A percentile compares a stretch with the other conserved stretches of the same genome.
Conservation (phyloP, 805 yeast species). For the Middelhovenomyces tepae region DNA sequence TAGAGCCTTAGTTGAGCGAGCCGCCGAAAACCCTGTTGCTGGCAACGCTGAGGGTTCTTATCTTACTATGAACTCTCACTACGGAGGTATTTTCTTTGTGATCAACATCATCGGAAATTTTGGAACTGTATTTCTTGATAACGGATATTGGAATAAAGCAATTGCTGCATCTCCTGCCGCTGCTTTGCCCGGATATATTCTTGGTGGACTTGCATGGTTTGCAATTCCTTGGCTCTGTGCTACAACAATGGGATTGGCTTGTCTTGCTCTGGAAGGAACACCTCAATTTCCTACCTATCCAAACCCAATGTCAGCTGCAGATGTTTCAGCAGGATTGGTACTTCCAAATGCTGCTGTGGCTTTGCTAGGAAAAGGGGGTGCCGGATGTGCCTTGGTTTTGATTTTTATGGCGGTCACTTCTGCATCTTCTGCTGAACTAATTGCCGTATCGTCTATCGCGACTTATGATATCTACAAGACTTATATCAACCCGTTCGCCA, state of each 20-base stretch:
- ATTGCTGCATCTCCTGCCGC: slow-evolving; percentile 78
- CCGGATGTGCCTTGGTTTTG: slow-evolving; percentile 68
- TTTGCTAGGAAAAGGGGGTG: slow-evolving; percentile 80
- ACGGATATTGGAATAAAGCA: slow-evolving; percentile 85
- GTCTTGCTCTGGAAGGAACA: slow-evolving; percentile 58
- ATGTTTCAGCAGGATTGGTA: slow-evolving; percentile 68
- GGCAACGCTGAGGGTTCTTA: slow-evolving; percentile 85
- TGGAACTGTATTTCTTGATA: slow-evolving; percentile 80
- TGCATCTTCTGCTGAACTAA: slow-evolving; percentile 85
- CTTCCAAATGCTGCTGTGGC: slow-evolving; percentile 72
- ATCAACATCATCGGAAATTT: slow-evolving; percentile 84
- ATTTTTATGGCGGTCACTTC: slow-evolving; percentile 90
- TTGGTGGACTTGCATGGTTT: slow-evolving; percentile 88
- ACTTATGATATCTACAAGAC: slow-evolving; percentile 81
- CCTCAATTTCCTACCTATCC: slow-evolving; percentile 80
- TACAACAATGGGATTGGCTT: slow-evolving; percentile 82
- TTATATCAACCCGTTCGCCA: slow-evolving; percentile 70
- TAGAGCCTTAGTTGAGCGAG: slow-evolving; percentile 55
- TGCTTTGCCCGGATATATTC: slow-evolving; percentile 77
- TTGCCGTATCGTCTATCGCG: slow-evolving; percentile 76
- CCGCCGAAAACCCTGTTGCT: slow-evolving; percentile 50
- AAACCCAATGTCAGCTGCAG: slow-evolving; percentile 49
- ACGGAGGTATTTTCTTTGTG: slow-evolving; percentile 85
- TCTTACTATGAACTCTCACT: slow-evolving; percentile 75
- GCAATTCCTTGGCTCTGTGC: slow-evolving; percentile 80